Percentiles rank a stretch among this genome's conserved stretches.
phyloP scores from a whole-genome alignment of 1,284 basidiomycete species.

The Tremellales sp. region DNA sequence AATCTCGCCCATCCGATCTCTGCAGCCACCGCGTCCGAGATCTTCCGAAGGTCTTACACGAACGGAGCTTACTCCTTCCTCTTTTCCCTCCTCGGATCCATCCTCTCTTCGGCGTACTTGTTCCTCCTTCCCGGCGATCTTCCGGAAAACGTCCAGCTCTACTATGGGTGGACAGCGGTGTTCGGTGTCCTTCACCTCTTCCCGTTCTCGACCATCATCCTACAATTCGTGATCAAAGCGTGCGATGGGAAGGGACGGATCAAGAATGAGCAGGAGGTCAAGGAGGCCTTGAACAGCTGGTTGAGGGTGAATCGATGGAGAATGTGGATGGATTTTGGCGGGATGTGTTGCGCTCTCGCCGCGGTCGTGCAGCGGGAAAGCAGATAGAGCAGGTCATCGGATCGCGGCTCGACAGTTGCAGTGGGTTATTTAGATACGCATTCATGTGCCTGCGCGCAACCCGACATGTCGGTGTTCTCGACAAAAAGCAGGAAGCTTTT shows the following conservation, averaged over 20 bases:
- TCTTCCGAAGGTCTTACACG: constrained; percentile 14
- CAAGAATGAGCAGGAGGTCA: constrained; percentile 15
- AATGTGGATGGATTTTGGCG: constrained; percentile 15
- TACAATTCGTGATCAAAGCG: constrained; percentile 10
- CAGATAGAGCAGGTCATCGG: too few relatives aligned
- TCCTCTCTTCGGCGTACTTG: constrained; percentile 8
- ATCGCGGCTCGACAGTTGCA: too few relatives aligned
- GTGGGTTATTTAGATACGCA: too few relatives aligned
- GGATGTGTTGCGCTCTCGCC: constrained; percentile 9
- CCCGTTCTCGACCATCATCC: constrained; percentile 14
- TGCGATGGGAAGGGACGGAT: constrained; percentile 6
- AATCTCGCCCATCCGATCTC: constrained; percentile 11
- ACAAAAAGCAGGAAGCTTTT: too few relatives aligned
- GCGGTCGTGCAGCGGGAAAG: too few relatives aligned
- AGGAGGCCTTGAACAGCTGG: constrained; percentile 13
- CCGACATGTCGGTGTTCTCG: too few relatives aligned
- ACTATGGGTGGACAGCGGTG: constrained; percentile 5
- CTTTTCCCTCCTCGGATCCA: constrained; percentile 11
- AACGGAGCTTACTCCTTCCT: constrained; percentile 20
- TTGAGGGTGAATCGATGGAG: constrained; percentile 15
- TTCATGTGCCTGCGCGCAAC: too few relatives aligned
- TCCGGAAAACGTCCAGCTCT: too few relatives aligned
- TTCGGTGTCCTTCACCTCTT: constrained; percentile 17
- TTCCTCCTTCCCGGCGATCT: too few relatives aligned
- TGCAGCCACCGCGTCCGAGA: constrained; percentile 12